These are phyloP conservation scores for Lachancea sp. DNA, from an alignment of 805 yeast species.

Conservation along the genomic window DNA sequence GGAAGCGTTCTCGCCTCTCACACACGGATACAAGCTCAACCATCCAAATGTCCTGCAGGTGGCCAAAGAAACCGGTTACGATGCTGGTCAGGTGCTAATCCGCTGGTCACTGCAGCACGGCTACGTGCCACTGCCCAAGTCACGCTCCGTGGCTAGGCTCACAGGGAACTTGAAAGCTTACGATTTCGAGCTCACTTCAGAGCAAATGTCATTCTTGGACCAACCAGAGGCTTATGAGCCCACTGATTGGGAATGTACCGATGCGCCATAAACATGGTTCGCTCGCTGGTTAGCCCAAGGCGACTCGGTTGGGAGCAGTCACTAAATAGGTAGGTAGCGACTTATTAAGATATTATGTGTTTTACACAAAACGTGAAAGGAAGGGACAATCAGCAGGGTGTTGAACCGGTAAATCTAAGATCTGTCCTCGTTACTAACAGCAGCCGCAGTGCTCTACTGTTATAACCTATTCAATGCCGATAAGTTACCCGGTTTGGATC, in stretches of 20 bases:
- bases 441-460: too few relatives aligned
- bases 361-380: too few relatives aligned
- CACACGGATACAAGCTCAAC: constrained; percentile 51
- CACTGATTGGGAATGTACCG: constrained; percentile 71
- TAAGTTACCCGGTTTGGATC: too few relatives aligned
- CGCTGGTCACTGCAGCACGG: constrained; percentile 74
- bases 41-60: constrained; percentile 48
- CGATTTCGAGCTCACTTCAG: constrained; percentile 40
- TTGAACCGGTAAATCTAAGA: too few relatives aligned
- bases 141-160: constrained; percentile 47
- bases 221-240: constrained; percentile 59
- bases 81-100: constrained; percentile 58
- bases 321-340: too few relatives aligned
- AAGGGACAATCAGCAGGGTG: too few relatives aligned
- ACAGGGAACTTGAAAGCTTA: constrained; percentile 49
- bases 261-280: constrained; percentile 38
- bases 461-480: too few relatives aligned
- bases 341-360: too few relatives aligned
- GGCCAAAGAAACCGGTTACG: constrained; percentile 42
- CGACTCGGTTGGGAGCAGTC: too few relatives aligned
- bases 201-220: constrained; percentile 38
- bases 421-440: too few relatives aligned
- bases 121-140: constrained; percentile 63
- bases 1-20: constrained; percentile 77
- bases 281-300: too few relatives aligned